Conservation (phyloP, 2,329 filamentous ascomycete genomes). For the Trichoderma sp. region DNA sequence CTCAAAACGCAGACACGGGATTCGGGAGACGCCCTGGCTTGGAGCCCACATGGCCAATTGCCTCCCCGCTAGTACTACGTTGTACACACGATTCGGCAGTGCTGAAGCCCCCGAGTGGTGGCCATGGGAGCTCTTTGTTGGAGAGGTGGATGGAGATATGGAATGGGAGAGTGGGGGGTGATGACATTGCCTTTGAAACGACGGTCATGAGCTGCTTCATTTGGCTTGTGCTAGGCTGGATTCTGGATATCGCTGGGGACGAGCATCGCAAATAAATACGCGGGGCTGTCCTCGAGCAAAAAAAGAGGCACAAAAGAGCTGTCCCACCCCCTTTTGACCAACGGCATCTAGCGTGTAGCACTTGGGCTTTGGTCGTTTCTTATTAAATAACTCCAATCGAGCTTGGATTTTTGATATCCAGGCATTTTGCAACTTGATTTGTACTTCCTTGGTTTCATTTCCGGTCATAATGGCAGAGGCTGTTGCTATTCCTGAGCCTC, state of each 20-base stretch:
- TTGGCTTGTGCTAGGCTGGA: neutral
- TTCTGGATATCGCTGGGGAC: neutral
- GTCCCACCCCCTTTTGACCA: neutral
- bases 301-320: neutral
- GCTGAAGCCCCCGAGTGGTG: neutral
- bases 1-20: neutral
- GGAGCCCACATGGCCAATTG: neutral
- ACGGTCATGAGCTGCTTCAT: neutral
- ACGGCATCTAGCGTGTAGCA: neutral
- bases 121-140: neutral
- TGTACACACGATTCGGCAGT: neutral
- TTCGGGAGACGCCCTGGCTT: neutral
- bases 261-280: neutral
- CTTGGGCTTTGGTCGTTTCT: neutral
- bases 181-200: neutral
- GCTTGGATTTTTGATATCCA: neutral
- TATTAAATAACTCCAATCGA: neutral
- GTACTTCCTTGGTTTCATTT: neutral
- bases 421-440: neutral
- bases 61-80: neutral
- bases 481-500: slow-evolving; percentile 62
- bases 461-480: slow-evolving; percentile 38
- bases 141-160: neutral
- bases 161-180: neutral
- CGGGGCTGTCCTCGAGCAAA: neutral